Conservation (phyloP, 306 rosid species). For the Glycine tomentella region DNA sequence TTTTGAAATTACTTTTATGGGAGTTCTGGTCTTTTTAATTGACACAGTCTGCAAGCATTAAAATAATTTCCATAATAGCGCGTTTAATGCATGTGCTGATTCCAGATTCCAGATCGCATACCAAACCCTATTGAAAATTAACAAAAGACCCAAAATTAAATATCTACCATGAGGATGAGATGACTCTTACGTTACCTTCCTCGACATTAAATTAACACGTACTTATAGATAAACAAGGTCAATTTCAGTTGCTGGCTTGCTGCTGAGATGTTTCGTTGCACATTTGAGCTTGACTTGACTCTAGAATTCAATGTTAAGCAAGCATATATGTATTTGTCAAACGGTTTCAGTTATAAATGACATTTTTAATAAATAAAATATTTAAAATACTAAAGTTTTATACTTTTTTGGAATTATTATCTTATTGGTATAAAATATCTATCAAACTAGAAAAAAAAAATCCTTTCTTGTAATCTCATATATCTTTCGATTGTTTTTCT, state of each 20-base stretch:
- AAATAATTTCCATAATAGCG: not conserved
- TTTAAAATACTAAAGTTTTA: not conserved
- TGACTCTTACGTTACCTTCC: conserved; percentile 24
- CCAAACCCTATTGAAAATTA: conserved; percentile 38
- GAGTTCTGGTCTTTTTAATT: not conserved
- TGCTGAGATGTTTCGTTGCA: conserved; percentile 6
- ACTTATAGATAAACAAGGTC: not conserved
- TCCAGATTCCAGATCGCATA: conserved; percentile 23
- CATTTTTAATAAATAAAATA: not conserved
- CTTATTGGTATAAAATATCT: no score
- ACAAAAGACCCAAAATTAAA: not conserved
- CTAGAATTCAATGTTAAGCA: conserved; percentile 33
- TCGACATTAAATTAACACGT: conserved; percentile 4
- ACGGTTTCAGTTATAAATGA: not conserved
- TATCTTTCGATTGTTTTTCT: no score
- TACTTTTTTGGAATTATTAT: no score
- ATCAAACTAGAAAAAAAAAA: no score
- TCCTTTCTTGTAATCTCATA: no score
- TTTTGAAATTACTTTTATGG: not conserved
- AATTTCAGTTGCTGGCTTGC: conserved; percentile 39
- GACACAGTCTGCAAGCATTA: conserved; percentile 7
- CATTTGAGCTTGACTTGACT: conserved; percentile 44
- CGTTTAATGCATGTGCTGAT: conserved; percentile 48
- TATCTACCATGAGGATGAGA: conserved; percentile 20
- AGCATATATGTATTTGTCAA: not conserved